Conservation (phyloP, 2,329 filamentous ascomycete genomes). For the Aspergillus sp. region DNA sequence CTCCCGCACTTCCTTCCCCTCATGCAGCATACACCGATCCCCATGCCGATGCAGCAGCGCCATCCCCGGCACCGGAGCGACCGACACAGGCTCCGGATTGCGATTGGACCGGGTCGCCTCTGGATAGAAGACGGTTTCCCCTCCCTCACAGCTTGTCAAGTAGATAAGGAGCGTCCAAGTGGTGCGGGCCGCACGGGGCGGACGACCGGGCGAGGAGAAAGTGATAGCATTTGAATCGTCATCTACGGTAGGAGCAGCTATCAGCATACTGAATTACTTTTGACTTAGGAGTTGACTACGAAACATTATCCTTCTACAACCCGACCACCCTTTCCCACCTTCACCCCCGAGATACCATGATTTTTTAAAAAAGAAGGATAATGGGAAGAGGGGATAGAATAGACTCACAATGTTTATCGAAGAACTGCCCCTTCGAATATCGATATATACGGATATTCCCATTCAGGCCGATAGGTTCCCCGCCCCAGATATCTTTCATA, state of each 20-base stretch:
- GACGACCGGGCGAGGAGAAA: slow-evolving; percentile 52
- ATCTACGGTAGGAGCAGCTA: slow-evolving; percentile 54
- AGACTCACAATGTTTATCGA: slow-evolving; percentile 83
- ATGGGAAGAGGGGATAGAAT: not conserved
- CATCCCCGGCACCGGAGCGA: slow-evolving; percentile 80
- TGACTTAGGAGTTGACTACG: not conserved
- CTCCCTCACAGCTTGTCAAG: slow-evolving; percentile 79
- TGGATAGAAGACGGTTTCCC: slow-evolving; percentile 90
- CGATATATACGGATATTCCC: slow-evolving; percentile 88
- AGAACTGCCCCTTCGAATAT: slow-evolving; percentile 83
- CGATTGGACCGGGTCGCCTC: slow-evolving; percentile 53
- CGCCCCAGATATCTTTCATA: slow-evolving; percentile 62
- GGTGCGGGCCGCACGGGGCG: slow-evolving; percentile 61
- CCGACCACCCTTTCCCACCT: not conserved
- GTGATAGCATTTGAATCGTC: slow-evolving; percentile 80
- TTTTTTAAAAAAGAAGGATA: slow-evolving; percentile 9
- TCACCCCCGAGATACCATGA: slow-evolving; percentile 6
- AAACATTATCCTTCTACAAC: not conserved
- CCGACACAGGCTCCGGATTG: slow-evolving; percentile 65
- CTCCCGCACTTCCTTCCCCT: slow-evolving; percentile 73
- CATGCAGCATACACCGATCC: slow-evolving; percentile 84
- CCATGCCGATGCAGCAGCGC: slow-evolving; percentile 86
- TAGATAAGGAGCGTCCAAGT: slow-evolving; percentile 93
- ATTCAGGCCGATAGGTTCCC: slow-evolving; percentile 79
- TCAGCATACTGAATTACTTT: not conserved